A percentile compares a stretch with the other conserved stretches of the same genome.
These are phyloP conservation scores for Euphorbia corollata DNA, from an alignment of 441 rosid genomes.

Conservation along the genomic window DNA sequence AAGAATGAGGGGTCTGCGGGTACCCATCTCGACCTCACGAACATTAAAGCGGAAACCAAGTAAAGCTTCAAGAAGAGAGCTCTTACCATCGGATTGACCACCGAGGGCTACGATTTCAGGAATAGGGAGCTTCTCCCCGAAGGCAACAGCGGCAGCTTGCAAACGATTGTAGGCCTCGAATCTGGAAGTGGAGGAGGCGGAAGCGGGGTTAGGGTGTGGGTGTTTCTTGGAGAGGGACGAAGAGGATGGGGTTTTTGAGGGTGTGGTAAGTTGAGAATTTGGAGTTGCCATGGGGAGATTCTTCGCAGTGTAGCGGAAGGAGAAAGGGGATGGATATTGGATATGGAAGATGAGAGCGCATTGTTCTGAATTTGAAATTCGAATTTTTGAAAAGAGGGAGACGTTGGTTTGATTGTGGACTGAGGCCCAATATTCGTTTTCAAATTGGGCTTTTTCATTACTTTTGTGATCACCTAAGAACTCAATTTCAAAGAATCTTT, in stretches of 20 bases:
- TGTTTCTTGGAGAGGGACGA: constrained; percentile 30
- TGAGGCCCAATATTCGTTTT: background rate
- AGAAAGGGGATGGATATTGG: background rate
- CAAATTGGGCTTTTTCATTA: background rate
- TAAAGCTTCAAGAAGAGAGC: constrained; percentile 89
- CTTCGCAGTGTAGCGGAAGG: background rate
- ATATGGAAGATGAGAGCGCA: background rate
- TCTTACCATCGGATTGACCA: constrained; percentile 90
- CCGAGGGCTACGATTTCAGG: constrained; percentile 96
- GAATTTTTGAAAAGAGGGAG: background rate
- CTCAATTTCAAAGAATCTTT: too few species aligned
- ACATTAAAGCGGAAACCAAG: constrained; percentile 88
- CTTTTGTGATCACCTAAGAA: too few species aligned
- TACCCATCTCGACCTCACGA: constrained; percentile 96
- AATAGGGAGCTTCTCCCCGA: constrained; percentile 90
- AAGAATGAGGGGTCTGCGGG: constrained; percentile 81
- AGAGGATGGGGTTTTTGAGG: constrained; percentile 50
- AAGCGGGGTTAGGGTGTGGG: constrained; percentile 25
- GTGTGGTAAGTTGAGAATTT: constrained; percentile 41
- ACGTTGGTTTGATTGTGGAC: background rate
- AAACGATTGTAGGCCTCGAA: constrained; percentile 91
- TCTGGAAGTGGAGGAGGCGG: constrained; percentile 38
- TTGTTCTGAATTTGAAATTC: constrained; percentile 1
- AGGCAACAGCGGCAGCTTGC: constrained; percentile 91
- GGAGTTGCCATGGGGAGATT: constrained; percentile 46